Evolutionary conservation across 441 rosid genomes (phyloP).

Genomic region (Mallotus repandus): DNA sequence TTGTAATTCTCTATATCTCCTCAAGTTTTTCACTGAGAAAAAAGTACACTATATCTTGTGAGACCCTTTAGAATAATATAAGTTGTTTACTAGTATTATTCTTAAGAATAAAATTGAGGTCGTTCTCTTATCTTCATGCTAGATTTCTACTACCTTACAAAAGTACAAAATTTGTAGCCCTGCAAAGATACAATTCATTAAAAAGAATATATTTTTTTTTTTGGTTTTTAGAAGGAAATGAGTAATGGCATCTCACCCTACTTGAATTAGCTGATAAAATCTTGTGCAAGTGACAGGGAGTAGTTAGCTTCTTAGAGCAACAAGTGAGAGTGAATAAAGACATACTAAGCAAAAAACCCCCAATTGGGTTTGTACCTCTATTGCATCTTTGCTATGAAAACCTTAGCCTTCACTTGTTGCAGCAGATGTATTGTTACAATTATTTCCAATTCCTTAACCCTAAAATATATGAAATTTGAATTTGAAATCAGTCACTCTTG

Average conservation of each 20-base stretch:
- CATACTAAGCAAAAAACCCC: background rate
- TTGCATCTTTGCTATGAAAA: background rate
- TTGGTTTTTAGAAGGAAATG: background rate
- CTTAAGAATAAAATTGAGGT: no score
- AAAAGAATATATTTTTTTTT: no score
- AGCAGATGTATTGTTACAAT: no score
- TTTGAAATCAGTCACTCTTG: no score
- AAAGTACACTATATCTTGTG: no score
- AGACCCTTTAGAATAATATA: no score
- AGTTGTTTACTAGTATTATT: no score
- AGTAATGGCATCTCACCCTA: conserved; percentile 32
- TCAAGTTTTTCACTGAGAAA: conserved; percentile 42
- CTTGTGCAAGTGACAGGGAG: conserved; percentile 23
- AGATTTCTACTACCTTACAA: conserved; percentile 53
- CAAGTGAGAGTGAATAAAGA: background rate
- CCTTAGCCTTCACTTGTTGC: no score
- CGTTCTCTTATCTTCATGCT: no score
- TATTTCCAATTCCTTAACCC: no score
- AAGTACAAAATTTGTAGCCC: conserved; percentile 35
- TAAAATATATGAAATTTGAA: no score
- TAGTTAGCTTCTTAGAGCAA: conserved; percentile 18
- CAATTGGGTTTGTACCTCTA: background rate
- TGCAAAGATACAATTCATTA: conserved; percentile 15
- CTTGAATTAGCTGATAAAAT: conserved; percentile 23
- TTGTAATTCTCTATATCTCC: conserved; percentile 29